Conservation (phyloP, 164 flowering plant genomes). For the Malania oleifera region DNA sequence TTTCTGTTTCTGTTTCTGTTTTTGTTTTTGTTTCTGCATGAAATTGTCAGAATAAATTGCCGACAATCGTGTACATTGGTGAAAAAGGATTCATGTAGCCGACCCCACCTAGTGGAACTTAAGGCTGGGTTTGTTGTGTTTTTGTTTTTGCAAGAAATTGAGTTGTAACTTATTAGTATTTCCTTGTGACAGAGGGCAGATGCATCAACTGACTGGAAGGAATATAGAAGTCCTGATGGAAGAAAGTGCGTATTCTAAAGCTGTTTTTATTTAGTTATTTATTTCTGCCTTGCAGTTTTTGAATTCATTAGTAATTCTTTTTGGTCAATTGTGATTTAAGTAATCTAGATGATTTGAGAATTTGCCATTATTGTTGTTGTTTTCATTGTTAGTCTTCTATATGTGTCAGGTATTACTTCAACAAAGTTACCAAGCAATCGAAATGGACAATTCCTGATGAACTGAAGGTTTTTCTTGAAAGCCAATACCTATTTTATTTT, state of each 20-base stretch:
- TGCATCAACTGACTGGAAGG: conserved; percentile 63
- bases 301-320: not conserved
- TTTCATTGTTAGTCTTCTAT: not conserved
- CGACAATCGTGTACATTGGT: too few relatives aligned
- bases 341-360: too few relatives aligned
- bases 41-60: too few relatives aligned
- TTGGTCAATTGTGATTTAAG: too few relatives aligned
- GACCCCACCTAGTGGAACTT: too few relatives aligned
- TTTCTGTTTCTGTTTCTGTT: too few relatives aligned
- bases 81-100: too few relatives aligned
- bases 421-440: conserved; percentile 48
- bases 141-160: not conserved
- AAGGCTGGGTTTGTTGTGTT: too few relatives aligned
- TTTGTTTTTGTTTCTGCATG: conserved; percentile 1
- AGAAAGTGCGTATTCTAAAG: conserved; percentile 31
- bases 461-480: conserved; percentile 31
- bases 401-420: conserved; percentile 41
- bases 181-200: conserved; percentile 42
- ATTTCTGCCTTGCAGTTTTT: not conserved
- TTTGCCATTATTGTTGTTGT: too few relatives aligned
- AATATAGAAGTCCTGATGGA: conserved; percentile 45
- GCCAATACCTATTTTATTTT: not conserved
- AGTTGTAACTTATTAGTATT: not conserved
- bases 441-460: conserved; percentile 55
- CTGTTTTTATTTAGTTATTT: not conserved